These are phyloP conservation scores for Entamoeba moshkovskii DNA, from an alignment of 208 protist genomes.

Conservation along the genomic window DNA sequence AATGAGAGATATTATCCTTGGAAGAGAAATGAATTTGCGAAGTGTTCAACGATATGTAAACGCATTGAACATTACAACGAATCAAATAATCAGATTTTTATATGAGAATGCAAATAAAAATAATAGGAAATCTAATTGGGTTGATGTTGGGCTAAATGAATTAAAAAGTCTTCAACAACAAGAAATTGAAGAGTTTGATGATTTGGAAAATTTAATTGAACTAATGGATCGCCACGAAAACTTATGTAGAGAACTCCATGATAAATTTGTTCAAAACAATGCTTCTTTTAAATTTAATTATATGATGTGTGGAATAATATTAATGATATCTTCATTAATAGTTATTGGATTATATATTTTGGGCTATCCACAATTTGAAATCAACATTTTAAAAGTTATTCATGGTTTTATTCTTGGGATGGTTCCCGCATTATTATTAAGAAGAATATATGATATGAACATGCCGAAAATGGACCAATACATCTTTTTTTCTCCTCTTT, in stretches of 20 bases:
- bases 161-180: neutral
- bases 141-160: neutral
- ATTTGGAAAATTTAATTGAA: neutral
- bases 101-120: neutral
- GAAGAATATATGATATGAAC: neutral
- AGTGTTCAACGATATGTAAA: neutral
- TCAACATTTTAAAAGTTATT: neutral
- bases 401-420: neutral
- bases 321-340: neutral
- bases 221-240: neutral
- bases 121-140: neutral
- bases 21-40: neutral
- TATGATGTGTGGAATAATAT: neutral
- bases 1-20: constrained; percentile 34
- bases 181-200: neutral
- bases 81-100: neutral
- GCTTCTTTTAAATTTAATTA: constrained; percentile 11
- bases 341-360: neutral
- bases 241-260: neutral
- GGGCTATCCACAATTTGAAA: neutral
- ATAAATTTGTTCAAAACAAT: neutral
- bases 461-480: neutral
- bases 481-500: neutral
- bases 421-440: neutral
- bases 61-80: neutral